Evolutionary conservation across 192 early-diverging fungal species (phyloP), one percentile per base, ranked within the genome.

Genomic region (Thoreauomyces humboldtii): DNA sequence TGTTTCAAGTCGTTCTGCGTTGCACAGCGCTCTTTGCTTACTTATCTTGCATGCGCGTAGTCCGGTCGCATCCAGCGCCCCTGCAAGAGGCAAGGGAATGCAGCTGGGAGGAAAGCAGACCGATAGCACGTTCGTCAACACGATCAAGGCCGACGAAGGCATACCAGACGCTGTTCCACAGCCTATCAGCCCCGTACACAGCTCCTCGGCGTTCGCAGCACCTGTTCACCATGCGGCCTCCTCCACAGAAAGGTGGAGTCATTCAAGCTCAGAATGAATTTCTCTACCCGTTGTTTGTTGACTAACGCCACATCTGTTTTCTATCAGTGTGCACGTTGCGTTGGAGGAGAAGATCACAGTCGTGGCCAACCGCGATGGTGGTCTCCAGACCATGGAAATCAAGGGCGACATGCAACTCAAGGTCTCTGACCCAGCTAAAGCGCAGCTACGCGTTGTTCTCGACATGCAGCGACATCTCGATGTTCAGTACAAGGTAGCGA

Each of bases 81-180:
- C 67, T 38, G 42, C 70, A 25, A 60, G 70, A 37, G 77, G 72
- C 7, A 89, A 91, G 57, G 94, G 94, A 29, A 98, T 96, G 94
- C 86, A 94, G 73, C 81, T 98, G n/a, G 94, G 96, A 35, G 84
- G 87, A 43, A 98, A 96, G 74, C 85, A 84, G 43, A 91, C 89
- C 68, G 83, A 86, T 37, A 80, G 81, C 12, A 88, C 90, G 64
- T 65, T 92, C 1, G 81, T 95, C 62, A 92, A 93, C 42, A 86
- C 87, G 2, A 84, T 97, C 72, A 87, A 86, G 61, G 81, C 84
- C n/a, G 93, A 93, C 54, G 90, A 92, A 21, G 93, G 83, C 37
- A 61, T 90, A 29, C 74, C 77, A 1, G 83, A 89, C 27, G 17
- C 43, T 12, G 12, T 47, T 15, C 57, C 34, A 17, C 32, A 7